Conservation (phyloP, 169 alveolate genomes). For the Eimeria necatrix region DNA sequence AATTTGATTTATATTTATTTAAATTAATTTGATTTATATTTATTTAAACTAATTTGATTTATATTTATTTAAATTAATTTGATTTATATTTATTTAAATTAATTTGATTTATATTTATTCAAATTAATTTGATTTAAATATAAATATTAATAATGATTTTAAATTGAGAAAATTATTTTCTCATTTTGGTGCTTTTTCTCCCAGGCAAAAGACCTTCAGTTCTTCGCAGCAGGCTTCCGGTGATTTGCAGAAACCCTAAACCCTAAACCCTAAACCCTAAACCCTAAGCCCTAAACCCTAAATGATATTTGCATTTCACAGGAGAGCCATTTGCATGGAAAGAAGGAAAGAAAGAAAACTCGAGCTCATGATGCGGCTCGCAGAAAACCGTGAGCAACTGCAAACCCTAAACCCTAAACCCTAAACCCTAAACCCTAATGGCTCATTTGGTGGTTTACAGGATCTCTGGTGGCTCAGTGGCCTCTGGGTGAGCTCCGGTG, state of each 20-base stretch:
- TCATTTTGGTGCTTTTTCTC: neutral
- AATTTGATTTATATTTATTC: no score
- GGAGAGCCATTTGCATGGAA: neutral
- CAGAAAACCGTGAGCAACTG: neutral
- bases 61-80: no score
- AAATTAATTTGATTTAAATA: no score
- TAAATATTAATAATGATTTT: neutral
- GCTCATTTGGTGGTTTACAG: no score
- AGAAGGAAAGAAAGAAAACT: neutral
- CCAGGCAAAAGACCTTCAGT: neutral
- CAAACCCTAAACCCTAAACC: constrained; percentile 43
- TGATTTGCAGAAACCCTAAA: constrained; percentile 10
- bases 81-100: no score
- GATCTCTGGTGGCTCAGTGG: no score
- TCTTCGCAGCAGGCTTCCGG: no score
- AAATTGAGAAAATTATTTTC: neutral
- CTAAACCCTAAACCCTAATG: constrained; percentile 18
- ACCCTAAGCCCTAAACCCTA: constrained; percentile 10
- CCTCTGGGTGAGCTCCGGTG: no score
- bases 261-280: constrained; percentile 40
- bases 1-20: neutral
- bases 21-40: neutral
- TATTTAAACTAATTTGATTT: no score
- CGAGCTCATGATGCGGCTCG: neutral
- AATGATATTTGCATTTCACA: neutral